These are phyloP conservation scores for Ogataea pilisensis DNA, from an alignment of 805 yeast species.

Conservation along the genomic window DNA sequence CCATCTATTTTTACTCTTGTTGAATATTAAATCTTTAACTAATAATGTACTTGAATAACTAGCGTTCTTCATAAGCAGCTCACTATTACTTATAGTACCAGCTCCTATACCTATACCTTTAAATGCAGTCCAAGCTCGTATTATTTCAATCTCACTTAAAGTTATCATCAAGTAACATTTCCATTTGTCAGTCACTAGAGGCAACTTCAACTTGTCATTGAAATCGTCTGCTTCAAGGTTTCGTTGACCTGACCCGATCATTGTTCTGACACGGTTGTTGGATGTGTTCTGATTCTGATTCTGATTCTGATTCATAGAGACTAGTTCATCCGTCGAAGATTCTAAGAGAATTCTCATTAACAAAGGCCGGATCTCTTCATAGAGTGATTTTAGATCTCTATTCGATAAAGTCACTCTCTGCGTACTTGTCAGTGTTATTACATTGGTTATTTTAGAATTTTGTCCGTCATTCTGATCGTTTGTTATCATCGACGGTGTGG, in stretches of 20 bases:
- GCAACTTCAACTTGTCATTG: conserved; percentile 13
- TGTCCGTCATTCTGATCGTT: too few relatives aligned
- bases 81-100: not conserved
- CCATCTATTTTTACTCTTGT: not conserved
- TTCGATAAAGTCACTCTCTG: conserved; percentile 23
- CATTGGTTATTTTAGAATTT: not conserved
- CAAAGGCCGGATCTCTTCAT: conserved; percentile 15
- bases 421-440: conserved; percentile 13
- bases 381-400: conserved; percentile 20
- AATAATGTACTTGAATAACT: conserved; percentile 9
- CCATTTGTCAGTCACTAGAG: conserved; percentile 24
- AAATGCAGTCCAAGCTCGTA: conserved; percentile 5
- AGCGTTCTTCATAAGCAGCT: not conserved
- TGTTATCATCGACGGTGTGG: too few relatives aligned
- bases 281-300: too few relatives aligned
- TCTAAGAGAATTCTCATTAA: conserved; percentile 21
- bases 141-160: conserved; percentile 16
- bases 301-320: conserved; percentile 5
- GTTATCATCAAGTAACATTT: conserved; percentile 21
- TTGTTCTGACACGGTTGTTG: not conserved
- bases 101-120: not conserved
- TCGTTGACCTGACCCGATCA: not conserved
- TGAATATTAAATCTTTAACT: conserved; percentile 12
- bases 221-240: not conserved
- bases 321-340: conserved; percentile 17